phyloP scores from a whole-genome alignment of 202 grass and related monocot species.

The Thinopyrum obtusiflorum region DNA sequence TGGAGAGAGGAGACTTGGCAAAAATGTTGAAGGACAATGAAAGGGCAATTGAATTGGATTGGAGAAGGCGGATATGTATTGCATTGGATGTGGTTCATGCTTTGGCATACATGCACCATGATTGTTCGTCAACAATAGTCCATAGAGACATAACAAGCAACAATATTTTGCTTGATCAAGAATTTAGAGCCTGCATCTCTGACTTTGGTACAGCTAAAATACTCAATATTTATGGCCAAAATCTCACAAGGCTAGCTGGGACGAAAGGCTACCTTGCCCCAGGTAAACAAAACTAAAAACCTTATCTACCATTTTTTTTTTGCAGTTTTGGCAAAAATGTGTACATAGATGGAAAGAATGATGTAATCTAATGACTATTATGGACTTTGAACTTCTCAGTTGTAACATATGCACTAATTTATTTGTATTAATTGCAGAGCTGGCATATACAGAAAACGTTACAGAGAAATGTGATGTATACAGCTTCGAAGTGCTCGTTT shows the following conservation, averaged over 20 bases:
- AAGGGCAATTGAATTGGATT: not conserved
- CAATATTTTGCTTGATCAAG: not conserved
- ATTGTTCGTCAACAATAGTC: not conserved
- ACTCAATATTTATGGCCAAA: not conserved
- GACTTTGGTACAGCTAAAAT: slow-evolving; percentile 24
- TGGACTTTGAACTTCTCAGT: not conserved
- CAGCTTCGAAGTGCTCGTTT: not conserved
- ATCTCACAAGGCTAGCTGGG: not conserved
- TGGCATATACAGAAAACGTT: not conserved
- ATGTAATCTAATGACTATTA: not conserved
- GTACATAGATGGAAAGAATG: too few species aligned
- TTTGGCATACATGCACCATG: not conserved
- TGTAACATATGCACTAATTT: not conserved
- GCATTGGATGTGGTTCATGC: not conserved
- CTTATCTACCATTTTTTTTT: too few species aligned
- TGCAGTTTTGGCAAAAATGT: not conserved
- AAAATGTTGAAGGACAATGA: not conserved
- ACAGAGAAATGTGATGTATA: too few species aligned
- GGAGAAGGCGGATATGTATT: not conserved
- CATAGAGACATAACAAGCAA: not conserved
- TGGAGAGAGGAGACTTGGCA: not conserved
- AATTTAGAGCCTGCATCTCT: not conserved
- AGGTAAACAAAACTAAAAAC: not conserved
- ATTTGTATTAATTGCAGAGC: not conserved
- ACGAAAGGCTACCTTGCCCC: not conserved